Evolutionary conservation across 2,329 filamentous ascomycete species (phyloP), one percentile per base, ranked within the genome.

Genomic region (Trichoderma asperellum): DNA sequence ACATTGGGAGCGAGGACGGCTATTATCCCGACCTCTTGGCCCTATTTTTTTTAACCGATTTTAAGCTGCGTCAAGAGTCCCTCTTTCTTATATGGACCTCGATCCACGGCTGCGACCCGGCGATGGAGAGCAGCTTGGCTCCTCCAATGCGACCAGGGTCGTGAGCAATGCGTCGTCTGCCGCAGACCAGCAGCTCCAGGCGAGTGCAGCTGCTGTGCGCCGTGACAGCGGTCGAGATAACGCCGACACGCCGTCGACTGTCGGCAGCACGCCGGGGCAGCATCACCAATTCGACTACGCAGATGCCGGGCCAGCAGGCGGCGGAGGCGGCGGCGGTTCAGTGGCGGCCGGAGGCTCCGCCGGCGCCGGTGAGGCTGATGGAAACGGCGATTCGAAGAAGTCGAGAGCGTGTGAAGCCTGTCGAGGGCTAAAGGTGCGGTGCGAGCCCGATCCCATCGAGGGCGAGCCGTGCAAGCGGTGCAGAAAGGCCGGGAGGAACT

Each of bases 381-480:
- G 21, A 2, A 35, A 21, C 1, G 47, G 29, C 34, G 89, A 91
- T 53, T 81, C 87, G 40, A 92, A 91, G 78, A 87, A 91, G 68
- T 85, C 88, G 4, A 86, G 91, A 34, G 91, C 91, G 40, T 94
- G 91, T 79, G 91, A 94, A 77, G 88, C 90, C 2, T 94, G 91
- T 76, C 88, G 91, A 57, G 88, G 89, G 29, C 83, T 94, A 63
- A 94, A 94, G 79, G 94, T 97, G 70, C 91, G 93, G 73, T 97
- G 94, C 81, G 93, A 97, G 76, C 90, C 91, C 29, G 91, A 94
- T 73, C 84, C 85, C 2, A 80, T 80, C 21, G 86, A 89, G 60
- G 82, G 83, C 4, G 87, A 90, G 29, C 85, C 90, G 4, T 93
- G 91, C 78, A 89, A 87, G 77, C 87, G 94, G 72, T 97, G 94